A percentile compares a stretch with the other conserved stretches of the same genome.
phyloP scores from a whole-genome alignment of 352 stramenopile species.

The Salisapilia sapeloensis region DNA sequence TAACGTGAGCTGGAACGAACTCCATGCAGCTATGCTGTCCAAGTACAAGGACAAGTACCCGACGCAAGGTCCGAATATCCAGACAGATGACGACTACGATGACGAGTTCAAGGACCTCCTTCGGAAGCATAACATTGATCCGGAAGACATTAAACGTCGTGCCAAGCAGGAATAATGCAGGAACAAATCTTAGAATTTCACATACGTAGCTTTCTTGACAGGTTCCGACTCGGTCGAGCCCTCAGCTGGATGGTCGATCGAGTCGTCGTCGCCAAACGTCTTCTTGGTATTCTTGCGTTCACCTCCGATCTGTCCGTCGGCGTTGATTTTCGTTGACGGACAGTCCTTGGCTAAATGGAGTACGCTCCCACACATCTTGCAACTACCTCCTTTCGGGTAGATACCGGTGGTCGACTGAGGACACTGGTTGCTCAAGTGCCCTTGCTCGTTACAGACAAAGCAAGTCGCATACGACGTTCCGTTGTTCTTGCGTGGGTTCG shows the following conservation, averaged over 20 bases:
- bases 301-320: slow-evolving; percentile 26
- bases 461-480: slow-evolving; percentile 63
- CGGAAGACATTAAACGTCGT: slow-evolving; percentile 31
- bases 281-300: slow-evolving; percentile 67
- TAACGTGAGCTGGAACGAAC: slow-evolving; percentile 66
- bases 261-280: slow-evolving; percentile 45
- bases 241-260: slow-evolving; percentile 13
- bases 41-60: slow-evolving; percentile 72
- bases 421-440: slow-evolving; percentile 77
- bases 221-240: too few species aligned
- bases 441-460: slow-evolving; percentile 77
- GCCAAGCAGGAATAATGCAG: slow-evolving; percentile 6
- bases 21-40: slow-evolving; percentile 50
- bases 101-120: slow-evolving; percentile 73
- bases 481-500: slow-evolving; percentile 33
- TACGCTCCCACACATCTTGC: slow-evolving; percentile 75
- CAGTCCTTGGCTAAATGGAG: slow-evolving; percentile 76
- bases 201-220: slow-evolving; percentile 10
- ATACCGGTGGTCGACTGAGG: slow-evolving; percentile 76
- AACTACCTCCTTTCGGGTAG: slow-evolving; percentile 80
- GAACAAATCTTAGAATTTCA: slow-evolving; percentile 28
- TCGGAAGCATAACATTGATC: slow-evolving; percentile 58
- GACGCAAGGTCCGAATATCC: slow-evolving; percentile 27
- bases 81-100: slow-evolving; percentile 36
- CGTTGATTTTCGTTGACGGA: slow-evolving; percentile 44